Conservation (phyloP, 805 yeast species). For the Hanseniaspora lindneri region DNA sequence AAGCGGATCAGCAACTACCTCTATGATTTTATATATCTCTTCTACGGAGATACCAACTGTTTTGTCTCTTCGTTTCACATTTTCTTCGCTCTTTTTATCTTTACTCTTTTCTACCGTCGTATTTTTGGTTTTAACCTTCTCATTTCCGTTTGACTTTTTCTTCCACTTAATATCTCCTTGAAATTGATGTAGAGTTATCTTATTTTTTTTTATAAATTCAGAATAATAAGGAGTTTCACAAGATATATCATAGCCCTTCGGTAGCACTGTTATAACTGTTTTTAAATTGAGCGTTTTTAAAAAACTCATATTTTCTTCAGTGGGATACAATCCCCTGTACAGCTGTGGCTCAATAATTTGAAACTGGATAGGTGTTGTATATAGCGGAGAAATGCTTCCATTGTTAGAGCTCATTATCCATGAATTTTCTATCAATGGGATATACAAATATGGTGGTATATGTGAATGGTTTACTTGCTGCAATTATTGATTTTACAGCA, state of each 20-base stretch:
- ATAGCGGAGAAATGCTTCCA: constrained; percentile 1
- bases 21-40: constrained; percentile 49
- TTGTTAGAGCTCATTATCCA: background rate
- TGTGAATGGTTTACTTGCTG: too few relatives aligned
- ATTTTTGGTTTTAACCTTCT: constrained; percentile 7
- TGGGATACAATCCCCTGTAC: constrained; percentile 79
- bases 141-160: constrained; percentile 15
- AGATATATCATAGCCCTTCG: constrained; percentile 50
- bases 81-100: constrained; percentile 19
- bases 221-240: constrained; percentile 38
- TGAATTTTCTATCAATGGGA: too few relatives aligned
- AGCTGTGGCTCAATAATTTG: constrained; percentile 56
- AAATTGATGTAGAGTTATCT: constrained; percentile 57
- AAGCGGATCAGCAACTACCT: constrained; percentile 45
- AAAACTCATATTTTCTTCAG: constrained; percentile 59
- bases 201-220: constrained; percentile 41
- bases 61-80: constrained; percentile 68
- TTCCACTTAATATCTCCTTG: constrained; percentile 42
- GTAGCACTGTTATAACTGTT: constrained; percentile 69
- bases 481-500: too few relatives aligned
- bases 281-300: constrained; percentile 51
- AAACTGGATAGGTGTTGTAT: constrained; percentile 69
- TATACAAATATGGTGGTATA: too few relatives aligned
- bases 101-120: background rate
- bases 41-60: constrained; percentile 68